Percentiles rank a stretch among this genome's conserved stretches.
Evolutionary conservation across 179 eudicot species (phyloP).

Genomic region (Amaranthus tricolor): DNA sequence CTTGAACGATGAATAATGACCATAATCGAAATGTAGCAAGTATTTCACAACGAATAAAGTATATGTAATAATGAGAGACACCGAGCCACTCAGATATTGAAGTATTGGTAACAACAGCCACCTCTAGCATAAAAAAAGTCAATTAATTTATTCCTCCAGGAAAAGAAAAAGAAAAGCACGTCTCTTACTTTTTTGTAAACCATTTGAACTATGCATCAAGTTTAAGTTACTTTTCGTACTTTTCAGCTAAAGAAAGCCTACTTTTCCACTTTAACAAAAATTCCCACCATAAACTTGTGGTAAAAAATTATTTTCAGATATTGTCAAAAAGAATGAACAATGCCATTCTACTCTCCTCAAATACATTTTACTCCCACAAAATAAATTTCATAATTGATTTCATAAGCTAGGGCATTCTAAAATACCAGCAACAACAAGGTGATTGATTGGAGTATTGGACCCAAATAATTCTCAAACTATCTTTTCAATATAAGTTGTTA

Average conservation of each 20-base stretch:
- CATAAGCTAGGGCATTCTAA: background rate
- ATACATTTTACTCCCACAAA: background rate
- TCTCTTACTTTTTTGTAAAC: background rate
- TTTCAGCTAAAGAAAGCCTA: background rate
- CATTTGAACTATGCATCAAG: background rate
- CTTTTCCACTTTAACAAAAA: background rate
- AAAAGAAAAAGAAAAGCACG: background rate
- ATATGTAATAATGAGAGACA: no score
- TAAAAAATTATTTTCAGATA: background rate
- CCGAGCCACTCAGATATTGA: background rate
- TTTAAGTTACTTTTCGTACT: background rate
- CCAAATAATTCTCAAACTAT: slow-evolving; percentile 1
- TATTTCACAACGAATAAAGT: no score
- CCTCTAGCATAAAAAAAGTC: background rate
- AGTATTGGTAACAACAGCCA: background rate
- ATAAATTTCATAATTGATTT: background rate
- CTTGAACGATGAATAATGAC: no score
- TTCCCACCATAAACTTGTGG: background rate
- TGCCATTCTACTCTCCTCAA: background rate
- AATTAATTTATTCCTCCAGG: background rate
- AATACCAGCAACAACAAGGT: background rate
- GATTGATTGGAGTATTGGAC: background rate
- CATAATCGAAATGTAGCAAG: no score
- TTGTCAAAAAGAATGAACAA: slow-evolving; percentile 1
- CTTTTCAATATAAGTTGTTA: background rate